Base-by-base conservation (phyloP, 768 basidiomycete species). In the Suillus weaverae region DNA sequence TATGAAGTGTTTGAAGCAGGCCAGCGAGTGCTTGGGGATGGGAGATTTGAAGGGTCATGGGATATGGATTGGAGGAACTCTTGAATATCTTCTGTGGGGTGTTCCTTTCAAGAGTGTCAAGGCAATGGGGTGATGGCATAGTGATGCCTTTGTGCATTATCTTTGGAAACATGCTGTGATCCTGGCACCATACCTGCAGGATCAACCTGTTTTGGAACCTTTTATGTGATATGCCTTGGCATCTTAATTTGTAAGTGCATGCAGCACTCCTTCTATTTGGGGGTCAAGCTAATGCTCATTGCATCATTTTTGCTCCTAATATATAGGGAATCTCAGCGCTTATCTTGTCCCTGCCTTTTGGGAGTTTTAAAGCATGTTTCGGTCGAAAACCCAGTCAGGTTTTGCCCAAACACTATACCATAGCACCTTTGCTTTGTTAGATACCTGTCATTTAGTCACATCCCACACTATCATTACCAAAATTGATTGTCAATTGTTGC, bases 41-140 rank as follows among this genome's bases (percentile, higher is more conserved):
- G 54, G 66, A 65, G 1, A 2, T 18, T 10, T 73, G 46, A 70
- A 73, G n/a, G 69, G 73, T 0, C 76, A 79, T 44, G 68, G 75
- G 13, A 62, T 78, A 1, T 62, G 71, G 1, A 78, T 79, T 9
- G 73, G 78, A 0, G 64, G 77, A 0, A 69, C 75, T 0, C 75
- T 75, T 0, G 62, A 76, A 46, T 68, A 79, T 7, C 70, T 80
- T 0, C 67, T 78, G 0, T 38, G 41, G 0, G 73, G 76, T 0
- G 65, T 72, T 0, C 70, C 73, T 0, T 78, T 80, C 0, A 71
- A 80, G 8, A 64, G 77, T 0, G 75, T 81, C 0, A 75, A 76
- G 2, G 67, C 70, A 0, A 81, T 71, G 35, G 77, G 80, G 0
- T 35, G 76, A 0, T 82, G 80, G 81, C 61, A 67, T 0, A 74